Base-by-base conservation (phyloP, 2,329 filamentous ascomycete genomes). In the Botrytis byssoidea region DNA sequence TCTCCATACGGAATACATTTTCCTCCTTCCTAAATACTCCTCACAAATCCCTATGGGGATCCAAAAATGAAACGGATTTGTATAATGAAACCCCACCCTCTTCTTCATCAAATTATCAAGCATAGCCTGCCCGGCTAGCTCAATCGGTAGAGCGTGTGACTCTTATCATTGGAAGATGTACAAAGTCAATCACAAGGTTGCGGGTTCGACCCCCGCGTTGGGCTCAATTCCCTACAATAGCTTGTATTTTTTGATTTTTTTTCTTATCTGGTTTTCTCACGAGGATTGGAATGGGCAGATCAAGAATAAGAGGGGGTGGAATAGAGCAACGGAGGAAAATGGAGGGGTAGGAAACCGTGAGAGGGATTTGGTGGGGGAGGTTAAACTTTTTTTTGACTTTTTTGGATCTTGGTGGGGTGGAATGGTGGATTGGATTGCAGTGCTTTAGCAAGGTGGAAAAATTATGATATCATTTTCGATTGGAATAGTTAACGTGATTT, bases 191-290 rank as follows among this genome's bases (percentile, higher is more conserved):
- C 82, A 83, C 79, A 83, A 83, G 82, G 83, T 81, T 83, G 82
- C 81, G 82, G 83, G 83, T 83, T 83, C 82, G 82, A 83, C 82
- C 82, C 82, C 82, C 82, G 80, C 82, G 77, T 79, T 79, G 77
- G 78, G 77, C 78, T 80, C 76, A 77, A 77, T 77, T 37, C 74
- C 76, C 65, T 68, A 4, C 46, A 0, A 0, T 0, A 18, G 42
- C 22, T 40, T 72, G 22, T 72, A 4, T 2, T 67, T 72, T 72
- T 25, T 51, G 25, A 10, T 5, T 25, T 14, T 71, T 14, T 37
- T 32, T n/a, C n/a, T 29, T 22, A 0, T 18, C 29, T 9, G 12
- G 6, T 46, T 2, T 40, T 48, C 37, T 37, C 37, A 18, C 25
- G 14, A 1, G 22, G 32, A 12, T 35, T n/a, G 46, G n/a, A 3